phyloP scores from a whole-genome alignment of 768 basidiomycete genomes.

The Trichaptum fuscoviolaceum region DNA sequence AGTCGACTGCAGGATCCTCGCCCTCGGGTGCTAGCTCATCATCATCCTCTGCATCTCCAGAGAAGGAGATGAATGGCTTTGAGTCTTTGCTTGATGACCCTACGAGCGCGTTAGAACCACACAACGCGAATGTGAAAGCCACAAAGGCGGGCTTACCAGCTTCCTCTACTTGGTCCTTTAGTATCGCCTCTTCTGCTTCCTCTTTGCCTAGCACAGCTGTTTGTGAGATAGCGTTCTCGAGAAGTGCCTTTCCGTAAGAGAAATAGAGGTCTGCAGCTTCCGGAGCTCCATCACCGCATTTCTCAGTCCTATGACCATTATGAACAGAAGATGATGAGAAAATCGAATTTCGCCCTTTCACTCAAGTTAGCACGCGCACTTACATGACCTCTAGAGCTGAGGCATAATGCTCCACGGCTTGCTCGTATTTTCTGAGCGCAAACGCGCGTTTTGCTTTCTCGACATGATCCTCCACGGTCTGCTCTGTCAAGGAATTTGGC shows the following conservation, averaged over 20 bases:
- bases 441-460: conserved; percentile 86
- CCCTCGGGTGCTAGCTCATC: conserved; percentile 27
- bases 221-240: conserved; percentile 88
- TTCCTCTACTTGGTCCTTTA: conserved; percentile 29
- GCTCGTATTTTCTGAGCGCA: conserved; percentile 80
- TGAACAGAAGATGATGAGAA: background rate
- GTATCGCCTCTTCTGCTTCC: conserved; percentile 50
- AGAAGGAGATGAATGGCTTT: conserved; percentile 70
- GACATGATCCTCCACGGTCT: conserved; percentile 49
- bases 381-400: conserved; percentile 80
- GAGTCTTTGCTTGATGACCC: conserved; percentile 32
- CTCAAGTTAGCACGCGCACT: conserved; percentile 30
- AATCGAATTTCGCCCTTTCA: background rate
- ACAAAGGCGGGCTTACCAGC: conserved; percentile 25
- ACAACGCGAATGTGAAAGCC: background rate
- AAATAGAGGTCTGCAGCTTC: conserved; percentile 87
- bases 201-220: conserved; percentile 88
- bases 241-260: conserved; percentile 85
- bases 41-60: conserved; percentile 72
- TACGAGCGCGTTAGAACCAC: conserved; percentile 19
- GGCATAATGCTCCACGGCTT: conserved; percentile 80
- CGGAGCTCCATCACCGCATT: conserved; percentile 74
- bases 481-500: background rate
- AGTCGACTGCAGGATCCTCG: conserved; percentile 54
- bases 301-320: conserved; percentile 48